Evolutionary conservation across 2,329 filamentous ascomycete species (phyloP), one percentile per base, ranked within the genome.

Genomic region (Aspergillus persii): DNA sequence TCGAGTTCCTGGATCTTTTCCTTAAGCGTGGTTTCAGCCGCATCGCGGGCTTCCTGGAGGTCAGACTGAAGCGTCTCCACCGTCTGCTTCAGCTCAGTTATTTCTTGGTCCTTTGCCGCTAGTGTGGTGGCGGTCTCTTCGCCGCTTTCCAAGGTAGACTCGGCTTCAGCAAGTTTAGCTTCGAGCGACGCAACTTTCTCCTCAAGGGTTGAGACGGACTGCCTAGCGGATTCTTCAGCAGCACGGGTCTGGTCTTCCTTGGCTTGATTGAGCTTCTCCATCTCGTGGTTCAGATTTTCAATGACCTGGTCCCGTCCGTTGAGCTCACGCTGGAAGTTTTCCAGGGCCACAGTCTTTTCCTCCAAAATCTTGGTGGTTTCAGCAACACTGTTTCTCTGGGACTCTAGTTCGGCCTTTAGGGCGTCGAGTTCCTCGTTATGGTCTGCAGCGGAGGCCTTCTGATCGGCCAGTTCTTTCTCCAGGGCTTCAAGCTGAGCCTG

Each of bases 261-360:
- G 27, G 69, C 61, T 30, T 71, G 61, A 36, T 68, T 66, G 29
- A 77, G 57, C 54, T 71, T 72, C 26, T 74, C 65, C 53, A 74
- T 71, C 58, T 79, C 77, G 23, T 67, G 67, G 51, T 78, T 72
- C 26, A 77, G 69, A 36, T 71, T 75, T 27, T 76, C 72, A 36
- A 76, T 72, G 3, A 76, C 74, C 27, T 72, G 72, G 23, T 74
- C 71, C 2, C 68, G 70, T 47, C 69, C 73, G 61, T 75, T 71
- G 50, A 74, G 64, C 61, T 78, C 72, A 48, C 69, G 62, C 54
- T 72, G 61, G 29, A 75, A 62, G 54, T 62, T 66, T 50, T 77
- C 68, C 27, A 70, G 58, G 30, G 68, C 69, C 18, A 64, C 48
- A 4, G 69, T 70, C 50, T 77, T 75, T 36, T 76, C 70, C 11